Evolutionary conservation across 352 stramenopile species (phyloP).

Genomic region (Phytophthora citrophthora): DNA sequence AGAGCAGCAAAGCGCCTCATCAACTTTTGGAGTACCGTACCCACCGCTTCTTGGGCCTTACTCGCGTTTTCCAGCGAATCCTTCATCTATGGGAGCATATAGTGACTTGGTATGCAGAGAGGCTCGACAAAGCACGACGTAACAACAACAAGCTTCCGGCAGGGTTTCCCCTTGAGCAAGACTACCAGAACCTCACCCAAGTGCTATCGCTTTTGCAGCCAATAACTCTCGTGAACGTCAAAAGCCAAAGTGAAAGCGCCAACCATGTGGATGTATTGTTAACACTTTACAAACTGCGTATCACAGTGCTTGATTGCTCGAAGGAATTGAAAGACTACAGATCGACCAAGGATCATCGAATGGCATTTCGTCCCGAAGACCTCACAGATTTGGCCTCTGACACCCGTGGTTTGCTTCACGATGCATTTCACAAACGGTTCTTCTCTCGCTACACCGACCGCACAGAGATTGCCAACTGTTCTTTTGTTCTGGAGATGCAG

Average conservation of each 20-base stretch:
- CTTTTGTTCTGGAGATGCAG: too few species aligned
- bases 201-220: conserved; percentile 1
- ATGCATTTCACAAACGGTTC: too few species aligned
- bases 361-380: too few species aligned
- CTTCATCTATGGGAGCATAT: conserved; percentile 7
- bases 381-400: too few species aligned
- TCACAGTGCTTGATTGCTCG: too few species aligned
- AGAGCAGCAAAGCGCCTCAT: conserved; percentile 7
- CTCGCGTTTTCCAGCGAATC: conserved; percentile 4
- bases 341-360: too few species aligned
- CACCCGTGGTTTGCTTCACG: too few species aligned
- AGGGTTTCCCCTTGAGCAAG: neutral
- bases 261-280: conserved; percentile 9
- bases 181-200: conserved; percentile 3
- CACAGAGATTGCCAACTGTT: too few species aligned
- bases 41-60: conserved; percentile 10
- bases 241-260: neutral
- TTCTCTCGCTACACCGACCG: too few species aligned
- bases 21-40: conserved; percentile 2
- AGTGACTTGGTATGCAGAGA: conserved; percentile 5
- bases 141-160: neutral
- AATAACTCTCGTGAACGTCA: conserved; percentile 3
- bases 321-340: too few species aligned
- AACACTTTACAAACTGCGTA: too few species aligned
- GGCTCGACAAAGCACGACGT: neutral